These are phyloP conservation scores for Scutellaria galericulata DNA, from an alignment of 257 asterid species.

Conservation along the genomic window DNA sequence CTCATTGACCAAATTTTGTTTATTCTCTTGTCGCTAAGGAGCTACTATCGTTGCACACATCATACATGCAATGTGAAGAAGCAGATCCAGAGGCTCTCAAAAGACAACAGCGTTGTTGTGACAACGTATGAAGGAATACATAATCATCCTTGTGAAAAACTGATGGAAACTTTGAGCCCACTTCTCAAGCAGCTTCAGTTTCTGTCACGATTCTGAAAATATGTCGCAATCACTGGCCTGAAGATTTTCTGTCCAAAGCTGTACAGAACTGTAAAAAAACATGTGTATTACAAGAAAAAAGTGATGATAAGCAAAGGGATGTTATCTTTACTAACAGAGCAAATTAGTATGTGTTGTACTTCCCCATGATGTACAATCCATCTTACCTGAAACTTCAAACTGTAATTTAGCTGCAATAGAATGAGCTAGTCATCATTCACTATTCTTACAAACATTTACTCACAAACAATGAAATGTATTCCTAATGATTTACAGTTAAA, in stretches of 20 bases:
- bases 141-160: conserved; percentile 90
- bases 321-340: conserved; percentile 20
- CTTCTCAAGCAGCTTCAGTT: conserved; percentile 93
- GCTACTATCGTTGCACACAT: conserved; percentile 95
- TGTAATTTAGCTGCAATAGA: conserved; percentile 10
- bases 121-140: conserved; percentile 94
- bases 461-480: too few species aligned
- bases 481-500: too few species aligned
- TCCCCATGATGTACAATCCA: conserved; percentile 21
- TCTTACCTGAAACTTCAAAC: conserved; percentile 16
- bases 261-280: conserved; percentile 36
- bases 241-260: conserved; percentile 15
- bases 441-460: background rate
- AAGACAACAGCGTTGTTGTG: conserved; percentile 78
- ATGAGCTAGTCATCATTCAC: background rate
- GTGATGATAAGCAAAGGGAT: conserved; percentile 4
- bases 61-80: conserved; percentile 98
- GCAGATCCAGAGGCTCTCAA: conserved; percentile 86
- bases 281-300: background rate
- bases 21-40: conserved; percentile 54
- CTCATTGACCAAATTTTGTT: conserved; percentile 24
- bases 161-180: conserved; percentile 91
- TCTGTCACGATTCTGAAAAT: conserved; percentile 72
- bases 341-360: conserved; percentile 19
- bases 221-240: too few species aligned